A percentile compares a stretch with the other conserved stretches of the same genome.
These are phyloP conservation scores for Nemania diffusa DNA, from an alignment of 2,329 filamentous ascomycete genomes.

Conservation along the genomic window DNA sequence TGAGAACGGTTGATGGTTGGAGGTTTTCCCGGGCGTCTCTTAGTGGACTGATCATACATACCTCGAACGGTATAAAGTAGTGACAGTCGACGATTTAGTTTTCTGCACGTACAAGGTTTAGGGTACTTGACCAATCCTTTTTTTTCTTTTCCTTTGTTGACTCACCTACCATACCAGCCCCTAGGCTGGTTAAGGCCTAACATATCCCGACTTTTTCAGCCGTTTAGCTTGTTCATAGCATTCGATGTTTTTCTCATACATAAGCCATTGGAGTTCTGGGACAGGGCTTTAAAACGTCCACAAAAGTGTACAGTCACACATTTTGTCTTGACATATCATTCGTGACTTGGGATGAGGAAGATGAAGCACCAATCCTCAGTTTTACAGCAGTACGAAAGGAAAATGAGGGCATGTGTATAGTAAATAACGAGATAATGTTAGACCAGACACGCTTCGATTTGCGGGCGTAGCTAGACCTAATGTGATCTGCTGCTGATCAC, in stretches of 20 bases:
- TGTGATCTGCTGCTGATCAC: neutral
- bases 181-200: neutral
- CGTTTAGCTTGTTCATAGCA: slow-evolving; percentile 32
- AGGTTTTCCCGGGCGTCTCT: neutral
- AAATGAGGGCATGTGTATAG: slow-evolving; percentile 26
- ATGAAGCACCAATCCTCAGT: neutral
- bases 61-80: neutral
- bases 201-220: slow-evolving; percentile 14
- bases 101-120: neutral
- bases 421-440: slow-evolving; percentile 21
- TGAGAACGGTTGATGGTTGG: slow-evolving; percentile 25
- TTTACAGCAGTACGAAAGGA: neutral
- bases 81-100: neutral
- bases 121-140: neutral
- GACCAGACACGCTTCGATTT: slow-evolving; percentile 1
- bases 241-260: slow-evolving; percentile 33
- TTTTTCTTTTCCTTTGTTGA: slow-evolving; percentile 22
- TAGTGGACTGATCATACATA: neutral
- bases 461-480: slow-evolving; percentile 1
- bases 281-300: slow-evolving; percentile 20
- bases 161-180: slow-evolving; percentile 2
- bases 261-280: slow-evolving; percentile 24
- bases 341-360: slow-evolving; percentile 10
- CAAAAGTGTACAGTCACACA: slow-evolving; percentile 20
- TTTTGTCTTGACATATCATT: slow-evolving; percentile 15